Base-by-base conservation (phyloP, 768 basidiomycete species). In the Lentinula edodes region DNA sequence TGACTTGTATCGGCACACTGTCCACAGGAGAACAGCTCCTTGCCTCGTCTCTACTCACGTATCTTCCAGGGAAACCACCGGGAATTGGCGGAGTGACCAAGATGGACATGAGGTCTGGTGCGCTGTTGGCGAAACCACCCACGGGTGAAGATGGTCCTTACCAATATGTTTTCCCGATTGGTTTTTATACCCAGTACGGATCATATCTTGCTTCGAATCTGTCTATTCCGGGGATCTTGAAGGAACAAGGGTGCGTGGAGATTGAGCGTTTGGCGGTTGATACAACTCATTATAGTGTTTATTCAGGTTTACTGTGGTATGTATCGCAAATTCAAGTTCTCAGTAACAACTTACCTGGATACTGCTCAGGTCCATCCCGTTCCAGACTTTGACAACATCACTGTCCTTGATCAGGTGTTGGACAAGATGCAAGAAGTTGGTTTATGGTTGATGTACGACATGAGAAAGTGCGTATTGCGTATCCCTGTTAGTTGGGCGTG, bases 401-500 rank as follows among this genome's bases (percentile, higher is more conserved):
- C 86, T 0, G 78, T 78, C 0, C 72, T 91, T 0, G 79, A 83
- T 39, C 61, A 76, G 53, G 83, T 90, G 32, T 68, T 91, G 6
- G 86, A 90, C 66, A 75, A 79, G 46, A 90, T 91, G 87, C 84
- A 91, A 70, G 80, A 87, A 62, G 83, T 86, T 0, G 81, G 80
- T 1, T 62, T 83, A 10, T 93, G 88, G 67, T 78, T 92, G 59
- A 91, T 92, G 84, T 93, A 93, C 64, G 89, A 92, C 69, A 91
- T 93, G 90, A 80, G 90, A 53, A 74, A 75, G 81, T 81, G 42
- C 38, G 78, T 73, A 5, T 35, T 38, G 39, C 50, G 36, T 3
- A 39, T 38, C 36, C 52, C 45, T 20, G 2, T 0, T 46, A 56
- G 42, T 36, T 15, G 18, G 34, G 13, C 42, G 32, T 0, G 16